phyloP scores from a whole-genome alignment of 371 early-diverging fungal species.

The Saksenaea oblongispora region DNA sequence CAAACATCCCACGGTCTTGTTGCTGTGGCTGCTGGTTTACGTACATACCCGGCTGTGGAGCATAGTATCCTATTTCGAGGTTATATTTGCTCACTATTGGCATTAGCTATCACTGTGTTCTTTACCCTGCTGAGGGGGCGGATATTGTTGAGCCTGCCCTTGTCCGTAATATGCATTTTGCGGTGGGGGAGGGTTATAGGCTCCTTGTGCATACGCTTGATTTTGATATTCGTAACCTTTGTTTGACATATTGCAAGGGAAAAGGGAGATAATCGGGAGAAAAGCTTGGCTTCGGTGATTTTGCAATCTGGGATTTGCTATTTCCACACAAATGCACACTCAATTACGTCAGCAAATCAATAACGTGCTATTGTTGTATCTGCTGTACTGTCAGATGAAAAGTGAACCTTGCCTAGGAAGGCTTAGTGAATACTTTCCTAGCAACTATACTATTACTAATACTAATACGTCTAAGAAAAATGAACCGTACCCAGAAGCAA shows the following conservation, averaged over 20 bases:
- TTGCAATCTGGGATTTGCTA: no score
- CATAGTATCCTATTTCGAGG: not conserved
- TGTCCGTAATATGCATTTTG: conserved; percentile 8
- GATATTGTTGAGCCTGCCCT: conserved; percentile 2
- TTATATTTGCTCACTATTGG: not conserved
- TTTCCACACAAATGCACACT: no score
- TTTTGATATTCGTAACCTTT: conserved; percentile 33
- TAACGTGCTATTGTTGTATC: no score
- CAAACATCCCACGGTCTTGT: not conserved
- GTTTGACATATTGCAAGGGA: conserved; percentile 33
- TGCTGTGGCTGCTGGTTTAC: not conserved
- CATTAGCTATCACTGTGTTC: not conserved
- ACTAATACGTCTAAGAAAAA: no score
- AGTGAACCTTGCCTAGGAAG: no score
- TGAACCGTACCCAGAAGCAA: no score
- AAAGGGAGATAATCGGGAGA: conserved; percentile 59
- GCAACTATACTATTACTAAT: no score
- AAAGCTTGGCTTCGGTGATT: conserved; percentile 25
- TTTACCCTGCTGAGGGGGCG: conserved; percentile 3
- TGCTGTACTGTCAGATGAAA: no score
- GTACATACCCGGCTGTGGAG: not conserved
- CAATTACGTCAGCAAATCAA: no score
- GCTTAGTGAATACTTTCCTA: no score
- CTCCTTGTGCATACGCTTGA: conserved; percentile 27
- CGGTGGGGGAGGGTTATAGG: conserved; percentile 2